Percentiles rank a stretch among this genome's conserved stretches.
These are phyloP conservation scores for Kitagawia praeruptora DNA, from an alignment of 129 eudicot genomes.

Conservation along the genomic window DNA sequence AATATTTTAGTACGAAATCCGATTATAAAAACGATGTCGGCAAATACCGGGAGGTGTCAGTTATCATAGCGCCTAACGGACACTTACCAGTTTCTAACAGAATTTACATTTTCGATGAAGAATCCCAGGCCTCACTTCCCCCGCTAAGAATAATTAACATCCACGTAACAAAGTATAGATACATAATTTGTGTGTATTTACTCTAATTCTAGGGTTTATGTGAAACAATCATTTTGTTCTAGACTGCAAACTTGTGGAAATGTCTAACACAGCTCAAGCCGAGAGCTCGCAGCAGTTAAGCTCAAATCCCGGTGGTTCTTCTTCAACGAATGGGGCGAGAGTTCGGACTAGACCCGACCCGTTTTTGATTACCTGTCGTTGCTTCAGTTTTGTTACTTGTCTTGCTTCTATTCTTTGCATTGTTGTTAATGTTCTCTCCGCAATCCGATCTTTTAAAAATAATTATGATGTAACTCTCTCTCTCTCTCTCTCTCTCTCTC, in stretches of 20 bases:
- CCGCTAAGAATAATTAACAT: not conserved
- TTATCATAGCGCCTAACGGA: not conserved
- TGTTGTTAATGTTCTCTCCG: slow-evolving; percentile 64
- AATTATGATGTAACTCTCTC: slow-evolving; percentile 47
- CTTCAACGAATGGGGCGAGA: slow-evolving; percentile 7
- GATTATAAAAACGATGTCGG: no score
- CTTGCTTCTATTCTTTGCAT: slow-evolving; percentile 71
- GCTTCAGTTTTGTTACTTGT: slow-evolving; percentile 73
- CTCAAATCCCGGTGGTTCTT: not conserved
- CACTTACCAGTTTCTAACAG: not conserved
- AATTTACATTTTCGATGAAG: not conserved
- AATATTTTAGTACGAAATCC: no score
- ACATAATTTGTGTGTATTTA: not conserved
- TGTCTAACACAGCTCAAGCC: slow-evolving; percentile 7
- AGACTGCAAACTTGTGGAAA: not conserved
- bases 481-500: not conserved
- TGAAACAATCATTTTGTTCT: not conserved
- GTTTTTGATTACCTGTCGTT: slow-evolving; percentile 53
- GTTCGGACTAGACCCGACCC: slow-evolving; percentile 48
- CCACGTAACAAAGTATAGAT: not conserved
- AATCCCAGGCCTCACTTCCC: no score
- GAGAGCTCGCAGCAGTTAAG: slow-evolving; percentile 20
- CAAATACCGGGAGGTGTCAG: not conserved
- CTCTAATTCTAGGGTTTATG: not conserved
- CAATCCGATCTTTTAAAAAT: slow-evolving; percentile 62